Evolutionary conservation across 2,329 filamentous ascomycete species (phyloP).

Genomic region (Diaporthe ilicicola): DNA sequence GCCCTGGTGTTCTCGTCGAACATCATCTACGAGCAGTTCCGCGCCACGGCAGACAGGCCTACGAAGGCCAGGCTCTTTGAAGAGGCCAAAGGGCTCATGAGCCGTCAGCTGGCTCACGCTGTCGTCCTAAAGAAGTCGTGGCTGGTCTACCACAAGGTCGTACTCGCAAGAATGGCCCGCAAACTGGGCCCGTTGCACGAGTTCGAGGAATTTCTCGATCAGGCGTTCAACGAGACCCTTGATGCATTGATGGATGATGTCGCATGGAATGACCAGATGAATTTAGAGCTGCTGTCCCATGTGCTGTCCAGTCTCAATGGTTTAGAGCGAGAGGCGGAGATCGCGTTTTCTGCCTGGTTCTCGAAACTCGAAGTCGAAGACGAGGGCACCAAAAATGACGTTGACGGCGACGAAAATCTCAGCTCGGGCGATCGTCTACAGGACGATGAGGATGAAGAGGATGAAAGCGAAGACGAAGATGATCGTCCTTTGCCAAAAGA

Average conservation of each 20-base stretch:
- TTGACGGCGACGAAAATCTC: background rate
- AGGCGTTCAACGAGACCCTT: background rate
- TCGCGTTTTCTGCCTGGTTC: constrained; percentile 10
- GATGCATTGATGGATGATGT: constrained; percentile 12
- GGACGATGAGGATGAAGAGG: background rate
- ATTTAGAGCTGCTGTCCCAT: background rate
- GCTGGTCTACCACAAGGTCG: background rate
- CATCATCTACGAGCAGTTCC: constrained; percentile 17
- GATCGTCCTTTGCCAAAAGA: background rate
- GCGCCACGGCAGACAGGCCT: constrained; percentile 4
- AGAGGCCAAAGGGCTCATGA: constrained; percentile 20
- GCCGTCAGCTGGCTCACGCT: background rate
- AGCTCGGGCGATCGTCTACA: background rate
- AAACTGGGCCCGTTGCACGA: constrained; percentile 23
- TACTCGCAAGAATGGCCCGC: constrained; percentile 18
- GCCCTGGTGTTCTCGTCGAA: background rate
- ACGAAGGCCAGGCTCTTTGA: background rate
- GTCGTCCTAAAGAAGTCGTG: background rate
- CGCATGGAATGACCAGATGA: constrained; percentile 17
- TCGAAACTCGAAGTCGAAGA: background rate
- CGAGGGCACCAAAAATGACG: no score
- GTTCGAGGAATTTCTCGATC: constrained; percentile 11
- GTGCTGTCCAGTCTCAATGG: constrained; percentile 1
- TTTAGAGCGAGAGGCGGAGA: constrained; percentile 20
- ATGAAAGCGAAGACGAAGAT: background rate